These are phyloP conservation scores for Parasitella parasitica DNA, from an alignment of 371 early-diverging fungal species.

Conservation along the genomic window DNA sequence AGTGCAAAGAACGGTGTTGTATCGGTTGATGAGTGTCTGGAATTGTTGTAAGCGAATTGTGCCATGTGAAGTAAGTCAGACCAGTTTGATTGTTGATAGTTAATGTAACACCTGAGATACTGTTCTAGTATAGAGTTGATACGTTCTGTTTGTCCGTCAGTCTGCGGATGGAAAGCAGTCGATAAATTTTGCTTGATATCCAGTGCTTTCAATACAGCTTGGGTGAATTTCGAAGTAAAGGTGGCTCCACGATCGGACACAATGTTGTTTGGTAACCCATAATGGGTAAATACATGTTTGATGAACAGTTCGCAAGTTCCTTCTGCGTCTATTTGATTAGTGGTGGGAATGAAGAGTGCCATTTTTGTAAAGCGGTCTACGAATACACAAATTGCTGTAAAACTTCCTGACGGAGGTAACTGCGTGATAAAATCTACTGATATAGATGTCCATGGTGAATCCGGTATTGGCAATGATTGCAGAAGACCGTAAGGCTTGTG, in stretches of 20 bases:
- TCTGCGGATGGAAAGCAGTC: conserved; percentile 49
- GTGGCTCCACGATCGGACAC: conserved; percentile 43
- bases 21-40: conserved; percentile 25
- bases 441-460: conserved; percentile 34
- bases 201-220: conserved; percentile 17
- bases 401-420: conserved; percentile 19
- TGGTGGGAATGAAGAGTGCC: conserved; percentile 40
- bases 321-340: conserved; percentile 22
- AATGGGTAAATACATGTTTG: conserved; percentile 28
- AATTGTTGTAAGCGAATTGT: conserved; percentile 56
- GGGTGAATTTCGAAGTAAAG: conserved; percentile 46
- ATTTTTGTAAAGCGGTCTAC: conserved; percentile 50
- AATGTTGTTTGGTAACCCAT: conserved; percentile 43
- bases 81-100: conserved; percentile 53
- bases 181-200: conserved; percentile 33
- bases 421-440: conserved; percentile 11
- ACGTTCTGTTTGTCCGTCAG: conserved; percentile 57
- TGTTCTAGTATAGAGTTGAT: conserved; percentile 50
- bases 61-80: conserved; percentile 37
- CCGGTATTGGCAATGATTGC: conserved; percentile 37
- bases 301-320: conserved; percentile 33
- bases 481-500: conserved; percentile 37
- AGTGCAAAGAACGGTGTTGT: conserved; percentile 27
- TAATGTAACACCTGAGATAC: conserved; percentile 43
- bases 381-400: conserved; percentile 34